Conservation (phyloP, 2,329 filamentous ascomycete genomes). For the Elsinoe necatrix region DNA sequence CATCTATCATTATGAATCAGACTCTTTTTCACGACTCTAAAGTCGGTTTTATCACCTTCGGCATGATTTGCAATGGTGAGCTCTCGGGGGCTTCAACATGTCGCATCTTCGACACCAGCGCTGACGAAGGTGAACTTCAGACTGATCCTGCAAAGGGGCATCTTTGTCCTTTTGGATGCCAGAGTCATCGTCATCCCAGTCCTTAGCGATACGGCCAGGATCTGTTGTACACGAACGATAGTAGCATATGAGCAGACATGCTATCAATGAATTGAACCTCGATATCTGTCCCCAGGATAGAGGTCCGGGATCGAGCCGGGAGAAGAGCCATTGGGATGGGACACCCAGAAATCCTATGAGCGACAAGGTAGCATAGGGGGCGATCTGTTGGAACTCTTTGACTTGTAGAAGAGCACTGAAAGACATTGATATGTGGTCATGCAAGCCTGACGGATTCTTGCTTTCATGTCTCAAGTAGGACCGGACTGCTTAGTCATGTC, state of each 20-base stretch:
- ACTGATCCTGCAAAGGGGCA: constrained; percentile 18
- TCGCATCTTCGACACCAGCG: constrained; percentile 71
- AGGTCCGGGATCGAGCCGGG: constrained; percentile 49
- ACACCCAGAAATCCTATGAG: constrained; percentile 64
- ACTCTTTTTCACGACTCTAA: background rate
- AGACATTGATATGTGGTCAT: constrained; percentile 1
- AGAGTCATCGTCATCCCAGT: constrained; percentile 29
- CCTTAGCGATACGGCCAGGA: constrained; percentile 46
- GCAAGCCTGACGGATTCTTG: background rate
- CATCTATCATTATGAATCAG: constrained; percentile 27
- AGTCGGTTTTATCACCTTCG: constrained; percentile 41
- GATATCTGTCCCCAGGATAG: constrained; percentile 49
- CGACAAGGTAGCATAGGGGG: constrained; percentile 26
- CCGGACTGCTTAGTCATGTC: background rate
- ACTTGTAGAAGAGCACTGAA: constrained; percentile 7
- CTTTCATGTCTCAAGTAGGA: background rate
- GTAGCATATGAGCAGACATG: constrained; percentile 62
- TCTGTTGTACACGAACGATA: constrained; percentile 53
- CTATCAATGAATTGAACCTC: constrained; percentile 58
- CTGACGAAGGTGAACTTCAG: constrained; percentile 26
- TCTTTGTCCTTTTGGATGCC: constrained; percentile 17
- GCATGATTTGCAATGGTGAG: constrained; percentile 76
- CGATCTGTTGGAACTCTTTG: constrained; percentile 13
- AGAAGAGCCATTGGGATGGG: constrained; percentile 63
- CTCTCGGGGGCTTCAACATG: constrained; percentile 63